phyloP scores from a whole-genome alignment of 192 early-diverging fungal species.

The Paraglomus brasilianum region DNA sequence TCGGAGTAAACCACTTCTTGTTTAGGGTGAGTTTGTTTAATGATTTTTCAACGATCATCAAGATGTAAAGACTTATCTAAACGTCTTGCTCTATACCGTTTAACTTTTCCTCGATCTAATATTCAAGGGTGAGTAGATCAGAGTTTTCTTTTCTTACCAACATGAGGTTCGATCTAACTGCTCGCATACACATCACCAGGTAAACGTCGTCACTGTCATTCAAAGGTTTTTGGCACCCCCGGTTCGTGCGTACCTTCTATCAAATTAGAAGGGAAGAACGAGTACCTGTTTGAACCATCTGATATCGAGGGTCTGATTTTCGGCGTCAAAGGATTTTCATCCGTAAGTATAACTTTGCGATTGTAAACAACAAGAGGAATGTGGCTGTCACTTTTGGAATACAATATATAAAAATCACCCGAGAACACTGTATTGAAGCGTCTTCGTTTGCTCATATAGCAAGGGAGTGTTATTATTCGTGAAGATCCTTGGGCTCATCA shows the following conservation, averaged over 20 bases:
- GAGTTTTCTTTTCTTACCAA: too few species aligned
- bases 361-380: neutral
- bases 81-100: too few species aligned
- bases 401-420: neutral
- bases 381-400: neutral
- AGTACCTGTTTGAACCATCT: conserved; percentile 19
- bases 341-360: conserved; percentile 8
- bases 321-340: conserved; percentile 17
- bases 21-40: too few species aligned
- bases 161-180: too few species aligned
- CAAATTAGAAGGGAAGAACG: conserved; percentile 21
- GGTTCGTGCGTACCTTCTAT: neutral
- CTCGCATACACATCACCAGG: too few species aligned
- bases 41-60: too few species aligned
- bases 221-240: too few species aligned
- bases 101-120: too few species aligned
- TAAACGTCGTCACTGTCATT: too few species aligned
- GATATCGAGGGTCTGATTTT: conserved; percentile 15
- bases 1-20: too few species aligned
- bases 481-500: conserved; percentile 4
- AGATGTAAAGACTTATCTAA: too few species aligned
- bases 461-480: conserved; percentile 30
- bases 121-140: too few species aligned
- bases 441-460: conserved; percentile 1
- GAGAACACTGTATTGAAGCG: neutral